Conservation (phyloP, 768 basidiomycete genomes). For the Agaricus sinodeliciosus region DNA sequence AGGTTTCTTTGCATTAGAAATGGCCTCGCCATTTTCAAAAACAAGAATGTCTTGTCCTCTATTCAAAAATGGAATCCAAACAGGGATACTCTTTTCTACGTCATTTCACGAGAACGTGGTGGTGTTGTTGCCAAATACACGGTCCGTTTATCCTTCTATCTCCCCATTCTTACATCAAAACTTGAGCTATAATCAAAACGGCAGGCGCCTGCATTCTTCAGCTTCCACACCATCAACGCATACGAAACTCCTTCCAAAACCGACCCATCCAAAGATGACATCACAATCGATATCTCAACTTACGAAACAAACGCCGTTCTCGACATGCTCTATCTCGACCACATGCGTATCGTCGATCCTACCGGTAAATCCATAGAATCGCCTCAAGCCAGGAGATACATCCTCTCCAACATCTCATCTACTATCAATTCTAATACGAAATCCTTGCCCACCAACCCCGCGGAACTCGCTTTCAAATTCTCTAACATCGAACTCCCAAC, state of each 20-base stretch:
- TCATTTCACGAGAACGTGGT: background rate
- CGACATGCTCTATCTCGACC: slow-evolving; percentile 3
- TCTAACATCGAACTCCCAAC: slow-evolving; percentile 3
- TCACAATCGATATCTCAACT: slow-evolving; percentile 3
- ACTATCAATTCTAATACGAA: background rate
- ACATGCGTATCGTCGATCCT: background rate
- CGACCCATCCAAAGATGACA: background rate
- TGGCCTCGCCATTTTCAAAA: background rate
- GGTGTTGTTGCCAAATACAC: slow-evolving; percentile 5
- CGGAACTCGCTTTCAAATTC: background rate
- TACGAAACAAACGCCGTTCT: slow-evolving; percentile 2
- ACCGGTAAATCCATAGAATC: background rate
- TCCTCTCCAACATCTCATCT: background rate
- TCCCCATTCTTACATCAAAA: background rate
- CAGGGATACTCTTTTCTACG: background rate
- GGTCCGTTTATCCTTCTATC: background rate
- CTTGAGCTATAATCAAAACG: background rate
- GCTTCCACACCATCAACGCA: slow-evolving; percentile 5
- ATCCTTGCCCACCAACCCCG: background rate
- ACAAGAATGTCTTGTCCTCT: background rate
- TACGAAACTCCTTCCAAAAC: background rate
- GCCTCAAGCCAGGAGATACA: background rate
- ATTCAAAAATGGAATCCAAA: slow-evolving; percentile 1
- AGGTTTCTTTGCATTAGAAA: background rate
- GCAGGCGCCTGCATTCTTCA: background rate